Base-by-base conservation (phyloP, 225 moss, liverwort and hornwort species). In the Pleurozium schreberi region DNA sequence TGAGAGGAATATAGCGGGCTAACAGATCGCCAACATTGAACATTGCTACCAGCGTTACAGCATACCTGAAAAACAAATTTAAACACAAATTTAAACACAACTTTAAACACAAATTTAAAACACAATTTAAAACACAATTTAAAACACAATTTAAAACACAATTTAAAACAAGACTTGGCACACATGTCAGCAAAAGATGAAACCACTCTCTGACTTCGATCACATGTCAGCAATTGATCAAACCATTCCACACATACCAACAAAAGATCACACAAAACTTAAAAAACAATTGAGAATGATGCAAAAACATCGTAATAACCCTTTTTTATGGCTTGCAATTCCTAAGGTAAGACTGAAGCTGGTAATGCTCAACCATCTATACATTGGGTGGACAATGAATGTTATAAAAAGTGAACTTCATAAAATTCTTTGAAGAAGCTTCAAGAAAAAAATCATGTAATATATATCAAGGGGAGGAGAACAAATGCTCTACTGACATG, bases 11-110 rank as follows among this genome's bases (percentile, higher is more conserved):
- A 45, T 88, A 95, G 69, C 97, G 97, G n/a, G 95, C 98, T 12
- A 95, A 42, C 84, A 98, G 91, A 81, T 98, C 98, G 33, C 98
- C 98, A 22, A 93, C 93, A 19, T 98, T 98, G 91, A 81, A 97
- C 94, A 98, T 89, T 45, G 97, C 98, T 50, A 98, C 94, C 50
- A 98, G 91, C 17, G 95, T 96, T 14, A 97, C 94, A 22, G 93
- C 91, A 63, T 98, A 98, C 98, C 97, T 98, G 91, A 52, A 88
- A 60, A 19, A 8, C 16, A 57, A 40, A 5, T n/a, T n/a, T n/a
- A n/a, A n/a, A n/a, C n/a, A n/a, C n/a, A n/a, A n/a, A n/a, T n/a
- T n/a, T n/a, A n/a, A n/a, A n/a, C n/a, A n/a, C n/a, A n/a, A n/a
- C n/a, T n/a, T n/a, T n/a, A n/a, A n/a, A n/a, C n/a, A n/a, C n/a